Evolutionary conservation across 1,284 basidiomycete species (phyloP).

Genomic region (Ganoderma multipileum): DNA sequence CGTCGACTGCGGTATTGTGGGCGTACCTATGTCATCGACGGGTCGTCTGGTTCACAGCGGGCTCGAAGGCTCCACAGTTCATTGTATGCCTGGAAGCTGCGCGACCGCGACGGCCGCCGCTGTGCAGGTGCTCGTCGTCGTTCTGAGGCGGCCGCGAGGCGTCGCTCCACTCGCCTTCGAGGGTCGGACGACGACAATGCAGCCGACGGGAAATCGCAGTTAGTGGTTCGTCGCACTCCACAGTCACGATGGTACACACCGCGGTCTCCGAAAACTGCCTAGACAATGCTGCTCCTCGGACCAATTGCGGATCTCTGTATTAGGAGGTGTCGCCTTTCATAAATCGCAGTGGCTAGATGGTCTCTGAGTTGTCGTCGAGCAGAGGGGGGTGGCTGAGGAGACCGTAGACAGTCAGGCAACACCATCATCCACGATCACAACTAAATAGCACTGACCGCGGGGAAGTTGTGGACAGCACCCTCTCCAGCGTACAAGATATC

Average conservation of each 20-base stretch:
- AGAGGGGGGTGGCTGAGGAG: too few species aligned
- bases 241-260: background rate
- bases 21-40: background rate
- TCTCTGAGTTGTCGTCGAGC: background rate
- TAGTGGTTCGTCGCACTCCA: background rate
- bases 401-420: too few species aligned
- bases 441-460: too few species aligned
- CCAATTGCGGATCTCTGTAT: background rate
- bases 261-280: background rate
- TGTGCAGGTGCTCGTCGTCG: background rate
- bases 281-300: background rate
- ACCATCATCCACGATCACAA: too few species aligned
- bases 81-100: background rate
- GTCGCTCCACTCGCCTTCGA: background rate
- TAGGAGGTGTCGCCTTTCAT: background rate
- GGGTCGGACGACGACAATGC: background rate
- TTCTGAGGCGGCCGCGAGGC: background rate
- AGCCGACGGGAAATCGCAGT: background rate
- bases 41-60: background rate
- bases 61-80: background rate
- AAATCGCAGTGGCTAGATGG: background rate
- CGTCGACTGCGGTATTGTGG: too few species aligned
- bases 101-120: background rate
- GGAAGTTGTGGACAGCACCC: too few species aligned
- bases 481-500: too few species aligned